phyloP scores from a whole-genome alignment of 192 early-diverging fungal genomes.

The Mortierella alpina region DNA sequence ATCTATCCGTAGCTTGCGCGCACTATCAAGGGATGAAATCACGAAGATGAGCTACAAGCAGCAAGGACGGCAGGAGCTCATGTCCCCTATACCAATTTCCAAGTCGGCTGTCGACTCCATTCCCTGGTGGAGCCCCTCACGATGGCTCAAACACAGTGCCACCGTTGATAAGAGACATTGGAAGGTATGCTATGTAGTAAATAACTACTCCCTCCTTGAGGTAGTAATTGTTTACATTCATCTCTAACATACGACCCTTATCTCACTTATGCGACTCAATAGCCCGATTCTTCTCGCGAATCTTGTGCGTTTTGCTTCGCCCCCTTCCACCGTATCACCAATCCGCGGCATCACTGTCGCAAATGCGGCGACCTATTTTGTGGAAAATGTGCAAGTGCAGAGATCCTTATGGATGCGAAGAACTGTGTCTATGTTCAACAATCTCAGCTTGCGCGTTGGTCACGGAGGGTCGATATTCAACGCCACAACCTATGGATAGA shows the following conservation, averaged over 20 bases:
- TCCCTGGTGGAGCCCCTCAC: constrained; percentile 43
- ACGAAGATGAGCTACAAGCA: constrained; percentile 54
- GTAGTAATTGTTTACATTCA: not conserved
- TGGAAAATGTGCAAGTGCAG: constrained; percentile 46
- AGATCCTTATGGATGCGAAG: constrained; percentile 53
- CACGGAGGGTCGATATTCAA: constrained; percentile 43
- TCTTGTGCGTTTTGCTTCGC: constrained; percentile 45
- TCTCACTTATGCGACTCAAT: not conserved
- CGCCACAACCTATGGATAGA: constrained; percentile 48
- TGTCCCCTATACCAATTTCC: constrained; percentile 32
- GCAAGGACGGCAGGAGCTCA: constrained; percentile 43
- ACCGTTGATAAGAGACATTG: constrained; percentile 44
- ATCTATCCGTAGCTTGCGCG: constrained; percentile 43
- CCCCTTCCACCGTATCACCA: constrained; percentile 42
- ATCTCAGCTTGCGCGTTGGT: constrained; percentile 49
- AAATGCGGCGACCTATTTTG: constrained; percentile 52
- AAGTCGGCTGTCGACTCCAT: constrained; percentile 25
- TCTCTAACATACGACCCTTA: not conserved
- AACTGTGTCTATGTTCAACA: constrained; percentile 54
- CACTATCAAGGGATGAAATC: constrained; percentile 41
- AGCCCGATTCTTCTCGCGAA: constrained; percentile 47
- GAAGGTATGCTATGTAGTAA: constrained; percentile 31
- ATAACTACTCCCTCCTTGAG: not conserved
- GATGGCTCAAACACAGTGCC: constrained; percentile 31
- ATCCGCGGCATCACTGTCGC: constrained; percentile 47